A percentile compares a stretch with the other conserved stretches of the same genome.
Evolutionary conservation across 495 filamentous ascomycete species (phyloP).

Genomic region (Friedmanniomyces endolithicus): DNA sequence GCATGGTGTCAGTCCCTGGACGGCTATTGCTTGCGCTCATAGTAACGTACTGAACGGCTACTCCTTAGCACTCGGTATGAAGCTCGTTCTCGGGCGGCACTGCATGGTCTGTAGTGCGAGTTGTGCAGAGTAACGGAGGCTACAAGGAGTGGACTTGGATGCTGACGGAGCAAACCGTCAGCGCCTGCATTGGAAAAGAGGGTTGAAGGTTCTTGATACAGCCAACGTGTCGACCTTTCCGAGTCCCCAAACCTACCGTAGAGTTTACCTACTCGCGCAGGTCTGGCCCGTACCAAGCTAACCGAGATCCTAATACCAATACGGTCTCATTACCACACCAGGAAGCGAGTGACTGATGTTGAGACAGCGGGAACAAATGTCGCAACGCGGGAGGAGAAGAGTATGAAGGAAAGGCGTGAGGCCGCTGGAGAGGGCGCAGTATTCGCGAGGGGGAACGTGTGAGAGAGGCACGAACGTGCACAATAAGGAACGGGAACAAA

Average conservation of each 20-base stretch:
- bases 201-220: neutral
- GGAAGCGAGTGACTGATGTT: too few relatives aligned
- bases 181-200: neutral
- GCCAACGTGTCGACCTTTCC: neutral
- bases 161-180: too few relatives aligned
- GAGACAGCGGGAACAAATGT: too few relatives aligned
- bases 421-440: neutral
- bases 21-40: neutral
- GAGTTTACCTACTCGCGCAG: too few relatives aligned
- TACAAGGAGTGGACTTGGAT: neutral
- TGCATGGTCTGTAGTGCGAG: neutral
- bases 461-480: neutral
- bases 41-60: neutral
- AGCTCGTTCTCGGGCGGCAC: neutral
- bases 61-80: neutral
- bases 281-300: too few relatives aligned
- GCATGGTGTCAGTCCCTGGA: neutral
- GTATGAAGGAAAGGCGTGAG: neutral
- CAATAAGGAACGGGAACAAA: neutral
- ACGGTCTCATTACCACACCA: too few relatives aligned
- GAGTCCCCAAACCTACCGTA: neutral
- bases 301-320: too few relatives aligned
- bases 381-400: neutral
- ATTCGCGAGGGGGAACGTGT: neutral
- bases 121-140: neutral